Base-by-base conservation (phyloP, 139 green algal species). In the Coelastrella sp. region DNA sequence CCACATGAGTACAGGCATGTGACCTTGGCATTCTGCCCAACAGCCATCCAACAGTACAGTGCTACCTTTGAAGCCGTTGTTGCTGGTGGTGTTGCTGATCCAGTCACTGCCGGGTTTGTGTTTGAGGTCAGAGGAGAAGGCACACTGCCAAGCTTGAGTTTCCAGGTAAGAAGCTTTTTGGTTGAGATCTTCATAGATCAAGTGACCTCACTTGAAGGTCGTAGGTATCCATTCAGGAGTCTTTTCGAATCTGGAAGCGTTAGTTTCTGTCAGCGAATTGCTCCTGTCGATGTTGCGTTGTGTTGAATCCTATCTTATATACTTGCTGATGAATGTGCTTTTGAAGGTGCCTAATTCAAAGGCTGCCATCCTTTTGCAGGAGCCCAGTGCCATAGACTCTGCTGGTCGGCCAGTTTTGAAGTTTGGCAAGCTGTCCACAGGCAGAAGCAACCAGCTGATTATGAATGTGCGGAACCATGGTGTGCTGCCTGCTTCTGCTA, bases 81-180 rank as follows among this genome's bases (percentile, higher is more conserved):
- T 23, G 75, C 63, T 73, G 90, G 94, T 71, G 88, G 90, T 51
- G 93, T 91, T 32, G 76, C 64, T 23, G 90, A 96, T 85, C 85
- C 93, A 32, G 73, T 79, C 34, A 96, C 94, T 37, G 90, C 87
- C 72, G 51, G 40, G n/a, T 96, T 96, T 73, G 83, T 53, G 13
- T 97, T 92, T 71, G 90, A 95, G 76, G 41, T 97, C 21, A 82
- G 88, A 17, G 94, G 94, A 23, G 93, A 96, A 87, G 93, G 94
- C 51, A 93, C 87, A 13, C 91, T 97, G 64, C 94, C 94, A 13
- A 92, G 91, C n/a, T 71, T 97, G 13, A 89, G 77, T 3, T 45
- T 96, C 37, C 83, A 92, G 86, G 85, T 89, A 66, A 23, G 68
- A 19, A 63, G 32, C 32, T 73, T 5, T 13, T 32, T 53, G 25